A percentile compares a stretch with the other conserved stretches of the same genome.
Evolutionary conservation across 176 grass and related monocot species (phyloP).

Genomic region (Melocanna baccifera): DNA sequence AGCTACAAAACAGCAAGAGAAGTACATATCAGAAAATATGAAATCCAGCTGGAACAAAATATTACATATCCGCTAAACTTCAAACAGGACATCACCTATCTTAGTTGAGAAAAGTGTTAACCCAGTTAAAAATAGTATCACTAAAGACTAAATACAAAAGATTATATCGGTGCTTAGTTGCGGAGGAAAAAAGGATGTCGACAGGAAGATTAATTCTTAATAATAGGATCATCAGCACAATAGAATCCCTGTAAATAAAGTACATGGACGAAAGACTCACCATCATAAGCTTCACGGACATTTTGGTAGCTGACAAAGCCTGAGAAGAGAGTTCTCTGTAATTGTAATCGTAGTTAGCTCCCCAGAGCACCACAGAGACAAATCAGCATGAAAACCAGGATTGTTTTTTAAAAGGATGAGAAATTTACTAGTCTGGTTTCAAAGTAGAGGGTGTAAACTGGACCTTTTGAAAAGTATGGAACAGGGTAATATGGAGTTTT

Average conservation of each 20-base stretch:
- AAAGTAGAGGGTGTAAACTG: background rate
- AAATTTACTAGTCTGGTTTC: background rate
- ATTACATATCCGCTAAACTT: background rate
- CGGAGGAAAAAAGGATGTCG: background rate
- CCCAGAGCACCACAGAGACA: background rate
- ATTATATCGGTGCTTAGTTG: background rate
- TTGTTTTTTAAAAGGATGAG: background rate
- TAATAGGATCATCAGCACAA: background rate
- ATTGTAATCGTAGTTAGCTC: constrained; percentile 27
- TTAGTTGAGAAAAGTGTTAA: background rate
- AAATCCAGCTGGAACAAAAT: background rate
- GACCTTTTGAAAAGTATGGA: background rate
- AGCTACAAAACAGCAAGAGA: constrained; percentile 30
- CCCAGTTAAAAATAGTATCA: background rate
- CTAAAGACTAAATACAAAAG: background rate
- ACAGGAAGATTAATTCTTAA: constrained; percentile 3
- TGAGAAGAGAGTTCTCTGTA: constrained; percentile 93
- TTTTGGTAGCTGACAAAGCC: constrained; percentile 92
- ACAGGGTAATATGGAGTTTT: background rate
- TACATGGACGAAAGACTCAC: constrained; percentile 32
- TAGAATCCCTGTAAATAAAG: background rate
- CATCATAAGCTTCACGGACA: constrained; percentile 84
- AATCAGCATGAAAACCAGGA: background rate
- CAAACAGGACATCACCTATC: background rate
- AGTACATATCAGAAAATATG: constrained; percentile 1